Evolutionary conservation across 2,329 filamentous ascomycete species (phyloP).

Genomic region (Microsporum audouinii): DNA sequence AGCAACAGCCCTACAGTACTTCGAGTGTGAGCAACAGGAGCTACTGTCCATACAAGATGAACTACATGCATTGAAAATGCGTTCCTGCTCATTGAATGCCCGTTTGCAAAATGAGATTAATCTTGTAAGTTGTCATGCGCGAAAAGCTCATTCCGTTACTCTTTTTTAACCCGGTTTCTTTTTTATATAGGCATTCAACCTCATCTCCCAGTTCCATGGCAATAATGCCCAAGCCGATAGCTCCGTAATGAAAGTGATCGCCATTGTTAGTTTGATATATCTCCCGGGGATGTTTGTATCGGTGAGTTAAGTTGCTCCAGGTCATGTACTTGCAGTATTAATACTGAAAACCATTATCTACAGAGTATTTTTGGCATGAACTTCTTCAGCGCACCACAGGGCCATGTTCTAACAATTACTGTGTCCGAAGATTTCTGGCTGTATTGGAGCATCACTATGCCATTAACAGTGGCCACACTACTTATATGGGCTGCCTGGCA

Average conservation of each 20-base stretch:
- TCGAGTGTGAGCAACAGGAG: constrained; percentile 11
- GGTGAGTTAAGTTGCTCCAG: constrained; percentile 14
- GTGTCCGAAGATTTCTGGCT: constrained; percentile 23
- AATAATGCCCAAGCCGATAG: constrained; percentile 18
- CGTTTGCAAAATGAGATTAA: constrained; percentile 27
- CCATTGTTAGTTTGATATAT: constrained; percentile 21
- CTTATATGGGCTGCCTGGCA: background rate
- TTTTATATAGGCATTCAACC: constrained; percentile 23
- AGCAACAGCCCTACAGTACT: background rate
- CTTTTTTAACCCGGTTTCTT: background rate
- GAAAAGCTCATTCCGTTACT: background rate
- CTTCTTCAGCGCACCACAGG: constrained; percentile 23
- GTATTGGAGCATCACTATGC: constrained; percentile 24
- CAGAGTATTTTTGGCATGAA: constrained; percentile 27
- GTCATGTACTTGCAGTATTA: background rate
- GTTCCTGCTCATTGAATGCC: constrained; percentile 21
- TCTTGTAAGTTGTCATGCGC: constrained; percentile 15
- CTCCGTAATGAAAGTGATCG: constrained; percentile 23
- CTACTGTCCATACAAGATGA: constrained; percentile 18
- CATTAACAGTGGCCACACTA: constrained; percentile 17
- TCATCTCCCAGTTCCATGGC: constrained; percentile 23
- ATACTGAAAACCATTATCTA: background rate
- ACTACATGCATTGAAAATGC: constrained; percentile 20
- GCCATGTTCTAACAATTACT: constrained; percentile 16
- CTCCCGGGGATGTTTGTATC: constrained; percentile 24